These are phyloP conservation scores for Pestalotiopsis sp. DNA, from an alignment of 2,329 filamentous ascomycete species.

Conservation along the genomic window DNA sequence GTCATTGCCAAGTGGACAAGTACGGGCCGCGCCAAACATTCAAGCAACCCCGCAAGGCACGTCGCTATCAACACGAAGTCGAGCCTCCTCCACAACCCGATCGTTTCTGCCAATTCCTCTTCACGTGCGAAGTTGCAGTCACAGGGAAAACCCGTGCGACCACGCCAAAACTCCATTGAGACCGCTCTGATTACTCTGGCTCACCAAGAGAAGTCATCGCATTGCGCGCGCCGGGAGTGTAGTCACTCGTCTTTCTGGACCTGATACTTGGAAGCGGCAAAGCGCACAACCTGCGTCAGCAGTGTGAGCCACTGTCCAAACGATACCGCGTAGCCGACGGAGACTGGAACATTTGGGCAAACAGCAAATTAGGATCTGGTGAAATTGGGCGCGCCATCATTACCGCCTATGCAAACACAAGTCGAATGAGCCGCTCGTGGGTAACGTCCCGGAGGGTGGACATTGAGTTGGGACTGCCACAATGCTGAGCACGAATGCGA, in stretches of 20 bases:
- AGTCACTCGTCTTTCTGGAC: not conserved
- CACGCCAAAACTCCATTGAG: not conserved
- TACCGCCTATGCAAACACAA: slow-evolving; percentile 16
- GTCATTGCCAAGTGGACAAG: not conserved
- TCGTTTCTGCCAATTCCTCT: not conserved
- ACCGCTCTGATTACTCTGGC: not conserved
- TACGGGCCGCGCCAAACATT: not conserved
- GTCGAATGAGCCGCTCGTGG: slow-evolving; percentile 20
- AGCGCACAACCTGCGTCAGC: not conserved
- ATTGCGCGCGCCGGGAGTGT: not conserved
- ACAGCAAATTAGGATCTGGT: not conserved
- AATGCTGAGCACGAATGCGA: slow-evolving; percentile 57
- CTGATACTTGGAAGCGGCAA: not conserved
- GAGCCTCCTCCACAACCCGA: not conserved
- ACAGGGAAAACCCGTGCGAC: not conserved
- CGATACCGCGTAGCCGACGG: not conserved
- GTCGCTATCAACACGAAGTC: not conserved
- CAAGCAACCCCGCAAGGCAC: not conserved
- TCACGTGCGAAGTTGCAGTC: not conserved
- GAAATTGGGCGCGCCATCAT: not conserved
- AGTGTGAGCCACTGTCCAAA: not conserved
- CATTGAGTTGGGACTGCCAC: slow-evolving; percentile 34
- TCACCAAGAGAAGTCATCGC: not conserved
- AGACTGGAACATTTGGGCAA: not conserved
- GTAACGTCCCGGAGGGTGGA: slow-evolving; percentile 30